These are phyloP conservation scores for Podospora tetraspora DNA, from an alignment of 495 filamentous ascomycete species.

Conservation along the genomic window DNA sequence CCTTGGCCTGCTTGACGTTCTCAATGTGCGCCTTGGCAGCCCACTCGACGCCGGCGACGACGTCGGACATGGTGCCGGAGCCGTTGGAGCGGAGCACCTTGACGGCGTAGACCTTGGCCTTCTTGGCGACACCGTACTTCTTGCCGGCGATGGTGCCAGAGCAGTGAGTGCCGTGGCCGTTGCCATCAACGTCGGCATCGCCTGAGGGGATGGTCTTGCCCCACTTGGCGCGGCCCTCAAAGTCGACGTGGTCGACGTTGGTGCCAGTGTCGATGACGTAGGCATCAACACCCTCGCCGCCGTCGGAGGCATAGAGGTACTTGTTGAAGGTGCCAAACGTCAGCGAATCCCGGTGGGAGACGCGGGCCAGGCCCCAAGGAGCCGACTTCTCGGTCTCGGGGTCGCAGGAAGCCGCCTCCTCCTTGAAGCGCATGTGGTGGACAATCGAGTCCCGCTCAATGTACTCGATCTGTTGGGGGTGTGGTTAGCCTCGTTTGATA, in stretches of 20 bases:
- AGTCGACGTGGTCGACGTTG: conserved; percentile 91
- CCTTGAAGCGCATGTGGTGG: conserved; percentile 56
- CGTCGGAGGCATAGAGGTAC: conserved; percentile 85
- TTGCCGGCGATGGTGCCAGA: conserved; percentile 95
- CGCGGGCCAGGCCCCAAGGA: conserved; percentile 95
- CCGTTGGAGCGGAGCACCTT: conserved; percentile 98
- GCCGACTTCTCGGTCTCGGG: conserved; percentile 75
- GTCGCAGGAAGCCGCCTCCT: conserved; percentile 31
- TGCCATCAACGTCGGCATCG: conserved; percentile 89
- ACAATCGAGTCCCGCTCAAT: conserved; percentile 93
- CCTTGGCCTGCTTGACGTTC: conserved; percentile 69
- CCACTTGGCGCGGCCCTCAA: conserved; percentile 92
- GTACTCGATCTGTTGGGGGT: conserved; percentile 72
- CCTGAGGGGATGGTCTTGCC: conserved; percentile 87
- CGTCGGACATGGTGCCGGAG: conserved; percentile 96
- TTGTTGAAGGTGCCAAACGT: conserved; percentile 94
- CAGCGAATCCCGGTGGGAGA: conserved; percentile 86
- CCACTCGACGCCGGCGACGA: conserved; percentile 97
- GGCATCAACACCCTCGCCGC: conserved; percentile 96
- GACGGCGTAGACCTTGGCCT: conserved; percentile 91
- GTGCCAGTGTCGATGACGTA: conserved; percentile 98
- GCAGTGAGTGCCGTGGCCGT: conserved; percentile 99
- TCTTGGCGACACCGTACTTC: conserved; percentile 99
- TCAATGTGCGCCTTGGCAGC: conserved; percentile 74
- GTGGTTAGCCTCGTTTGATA: conserved; percentile 12